Evolutionary conservation across 1,284 basidiomycete genomes (phyloP).

Genomic region (Microbotryum scabiosae): DNA sequence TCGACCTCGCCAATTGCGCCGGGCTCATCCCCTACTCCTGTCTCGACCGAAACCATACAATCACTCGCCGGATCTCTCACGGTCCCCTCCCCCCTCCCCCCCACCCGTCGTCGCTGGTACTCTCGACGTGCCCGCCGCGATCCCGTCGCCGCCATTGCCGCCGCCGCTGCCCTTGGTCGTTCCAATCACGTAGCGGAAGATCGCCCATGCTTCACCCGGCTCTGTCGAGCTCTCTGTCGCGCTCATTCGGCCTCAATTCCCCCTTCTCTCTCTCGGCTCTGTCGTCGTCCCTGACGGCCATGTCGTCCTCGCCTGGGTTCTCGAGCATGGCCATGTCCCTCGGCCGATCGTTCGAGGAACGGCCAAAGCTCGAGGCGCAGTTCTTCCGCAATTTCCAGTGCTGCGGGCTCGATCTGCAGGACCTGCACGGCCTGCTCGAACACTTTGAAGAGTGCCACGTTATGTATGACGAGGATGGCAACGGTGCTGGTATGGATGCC

Average conservation of each 20-base stretch:
- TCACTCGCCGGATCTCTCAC: not conserved
- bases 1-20: not conserved
- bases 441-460: conserved; percentile 80
- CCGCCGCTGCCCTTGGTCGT: not conserved
- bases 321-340: conserved; percentile 32
- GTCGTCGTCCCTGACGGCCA: conserved; percentile 26
- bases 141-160: not conserved
- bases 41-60: not conserved
- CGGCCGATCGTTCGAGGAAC: conserved; percentile 32
- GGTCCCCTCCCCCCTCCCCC: not conserved
- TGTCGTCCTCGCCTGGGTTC: conserved; percentile 31
- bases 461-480: conserved; percentile 25
- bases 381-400: conserved; percentile 70
- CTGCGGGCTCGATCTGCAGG: conserved; percentile 66
- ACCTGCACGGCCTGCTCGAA: conserved; percentile 74
- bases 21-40: not conserved
- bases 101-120: not conserved
- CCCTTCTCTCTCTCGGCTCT: conserved; percentile 31
- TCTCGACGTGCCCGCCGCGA: not conserved
- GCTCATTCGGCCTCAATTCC: conserved; percentile 30
- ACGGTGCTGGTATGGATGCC: not conserved
- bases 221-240: conserved; percentile 26
- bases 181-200: not conserved
- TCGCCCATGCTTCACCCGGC: conserved; percentile 32
- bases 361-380: conserved; percentile 35